phyloP scores from a whole-genome alignment of 2,329 filamentous ascomycete genomes.

The Ophidiomyces ophidiicola region DNA sequence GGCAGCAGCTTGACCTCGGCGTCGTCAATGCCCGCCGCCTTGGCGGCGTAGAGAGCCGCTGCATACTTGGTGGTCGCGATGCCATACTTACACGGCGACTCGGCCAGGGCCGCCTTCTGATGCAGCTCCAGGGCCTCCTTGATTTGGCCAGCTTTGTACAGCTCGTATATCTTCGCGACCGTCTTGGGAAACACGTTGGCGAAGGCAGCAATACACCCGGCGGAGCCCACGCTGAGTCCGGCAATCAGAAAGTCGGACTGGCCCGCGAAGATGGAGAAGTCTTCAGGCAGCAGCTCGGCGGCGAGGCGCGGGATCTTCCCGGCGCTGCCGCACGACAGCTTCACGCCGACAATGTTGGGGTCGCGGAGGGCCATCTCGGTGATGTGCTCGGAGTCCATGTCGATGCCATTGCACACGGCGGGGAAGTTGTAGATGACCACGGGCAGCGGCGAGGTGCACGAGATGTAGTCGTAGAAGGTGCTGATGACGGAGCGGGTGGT shows the following conservation, averaged over 20 bases:
- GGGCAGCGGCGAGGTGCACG: slow-evolving; percentile 41
- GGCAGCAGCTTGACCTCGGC: slow-evolving; percentile 48
- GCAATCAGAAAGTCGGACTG: slow-evolving; percentile 59
- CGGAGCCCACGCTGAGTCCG: slow-evolving; percentile 41
- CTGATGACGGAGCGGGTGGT: slow-evolving; percentile 47
- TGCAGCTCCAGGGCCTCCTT: slow-evolving; percentile 51
- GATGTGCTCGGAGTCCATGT: slow-evolving; percentile 54
- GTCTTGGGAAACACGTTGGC: slow-evolving; percentile 47
- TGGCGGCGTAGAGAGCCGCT: slow-evolving; percentile 48
- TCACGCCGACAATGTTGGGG: slow-evolving; percentile 50
- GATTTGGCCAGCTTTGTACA: slow-evolving; percentile 48
- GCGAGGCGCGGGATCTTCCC: slow-evolving; percentile 49
- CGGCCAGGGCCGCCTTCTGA: slow-evolving; percentile 50
- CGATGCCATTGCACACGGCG: slow-evolving; percentile 54
- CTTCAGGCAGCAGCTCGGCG: slow-evolving; percentile 39
- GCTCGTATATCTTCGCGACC: slow-evolving; percentile 46
- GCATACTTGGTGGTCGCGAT: slow-evolving; percentile 60
- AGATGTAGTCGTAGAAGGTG: slow-evolving; percentile 48
- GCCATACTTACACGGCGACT: slow-evolving; percentile 53
- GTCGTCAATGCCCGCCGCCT: slow-evolving; percentile 46
- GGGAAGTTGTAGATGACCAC: slow-evolving; percentile 59
- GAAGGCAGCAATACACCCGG: slow-evolving; percentile 47
- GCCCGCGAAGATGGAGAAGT: slow-evolving; percentile 58
- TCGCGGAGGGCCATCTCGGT: slow-evolving; percentile 38
- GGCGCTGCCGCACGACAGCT: slow-evolving; percentile 52